Conservation (phyloP, 345 rosid genomes). For the Euphorbia peplus region DNA sequence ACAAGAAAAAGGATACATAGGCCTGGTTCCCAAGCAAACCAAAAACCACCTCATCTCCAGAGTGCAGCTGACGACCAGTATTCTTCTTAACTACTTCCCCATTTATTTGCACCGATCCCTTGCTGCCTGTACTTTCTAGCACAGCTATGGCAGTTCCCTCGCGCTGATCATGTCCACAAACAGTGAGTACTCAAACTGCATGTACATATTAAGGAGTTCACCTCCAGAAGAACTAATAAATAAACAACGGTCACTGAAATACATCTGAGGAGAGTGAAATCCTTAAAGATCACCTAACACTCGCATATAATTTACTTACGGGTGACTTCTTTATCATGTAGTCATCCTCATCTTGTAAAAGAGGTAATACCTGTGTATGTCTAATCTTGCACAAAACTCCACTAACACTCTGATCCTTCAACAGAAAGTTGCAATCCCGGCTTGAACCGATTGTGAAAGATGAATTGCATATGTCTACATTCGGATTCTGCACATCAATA, state of each 20-base stretch:
- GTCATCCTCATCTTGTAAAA: not conserved
- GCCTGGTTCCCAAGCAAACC: constrained; percentile 60
- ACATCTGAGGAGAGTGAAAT: not conserved
- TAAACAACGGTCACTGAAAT: constrained; percentile 7
- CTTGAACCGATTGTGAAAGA: constrained; percentile 60
- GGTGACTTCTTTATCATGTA: not conserved
- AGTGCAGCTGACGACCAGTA: constrained; percentile 39
- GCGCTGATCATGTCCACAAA: constrained; percentile 80
- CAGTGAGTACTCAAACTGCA: constrained; percentile 66
- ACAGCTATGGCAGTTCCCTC: constrained; percentile 53
- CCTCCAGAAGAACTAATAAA: constrained; percentile 39
- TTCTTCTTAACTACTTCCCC: constrained; percentile 50
- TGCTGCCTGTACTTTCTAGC: constrained; percentile 68
- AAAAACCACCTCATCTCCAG: constrained; percentile 81
- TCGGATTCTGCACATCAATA: constrained; percentile 57
- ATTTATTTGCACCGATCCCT: constrained; percentile 66
- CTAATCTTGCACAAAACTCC: constrained; percentile 55
- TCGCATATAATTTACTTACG: not conserved
- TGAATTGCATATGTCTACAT: constrained; percentile 35
- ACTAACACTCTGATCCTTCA: constrained; percentile 52
- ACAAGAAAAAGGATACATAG: constrained; percentile 65
- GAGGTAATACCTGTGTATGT: constrained; percentile 50
- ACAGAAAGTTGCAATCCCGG: constrained; percentile 43
- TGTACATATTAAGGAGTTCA: constrained; percentile 53
- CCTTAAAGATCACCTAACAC: not conserved